Evolutionary conservation across 1,284 basidiomycete genomes (phyloP).

Genomic region (Melampsora medusae): DNA sequence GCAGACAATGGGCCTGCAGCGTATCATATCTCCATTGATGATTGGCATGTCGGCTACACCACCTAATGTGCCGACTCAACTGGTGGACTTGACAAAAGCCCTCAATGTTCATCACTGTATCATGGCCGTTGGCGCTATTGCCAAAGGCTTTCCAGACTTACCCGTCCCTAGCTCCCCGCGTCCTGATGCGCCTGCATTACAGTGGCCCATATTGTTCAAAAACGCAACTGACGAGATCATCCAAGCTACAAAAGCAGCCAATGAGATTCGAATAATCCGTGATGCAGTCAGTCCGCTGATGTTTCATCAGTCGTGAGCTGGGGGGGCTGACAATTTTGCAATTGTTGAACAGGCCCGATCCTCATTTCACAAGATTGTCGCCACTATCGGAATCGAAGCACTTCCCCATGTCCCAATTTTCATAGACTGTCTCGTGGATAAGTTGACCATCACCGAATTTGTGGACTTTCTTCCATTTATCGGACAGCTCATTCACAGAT

Average conservation of each 20-base stretch:
- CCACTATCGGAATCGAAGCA: slow-evolving; percentile 78
- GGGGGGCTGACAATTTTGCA: neutral
- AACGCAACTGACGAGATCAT: slow-evolving; percentile 86
- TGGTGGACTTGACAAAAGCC: slow-evolving; percentile 67
- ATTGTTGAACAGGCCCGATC: slow-evolving; percentile 28
- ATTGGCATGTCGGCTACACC: slow-evolving; percentile 71
- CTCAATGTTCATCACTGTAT: slow-evolving; percentile 91
- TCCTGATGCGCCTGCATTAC: slow-evolving; percentile 68
- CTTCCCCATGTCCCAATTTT: slow-evolving; percentile 68
- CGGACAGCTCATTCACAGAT: slow-evolving; percentile 80
- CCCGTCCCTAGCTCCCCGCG: slow-evolving; percentile 67
- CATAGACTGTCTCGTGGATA: slow-evolving; percentile 81
- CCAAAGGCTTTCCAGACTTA: slow-evolving; percentile 83
- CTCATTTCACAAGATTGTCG: slow-evolving; percentile 81
- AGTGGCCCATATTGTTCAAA: slow-evolving; percentile 75
- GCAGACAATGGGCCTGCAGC: slow-evolving; percentile 53
- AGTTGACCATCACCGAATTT: slow-evolving; percentile 88
- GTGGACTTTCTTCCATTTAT: slow-evolving; percentile 96
- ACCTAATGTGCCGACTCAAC: slow-evolving; percentile 62
- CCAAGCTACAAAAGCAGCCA: slow-evolving; percentile 82
- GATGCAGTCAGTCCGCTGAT: slow-evolving; percentile 71
- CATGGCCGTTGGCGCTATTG: slow-evolving; percentile 88
- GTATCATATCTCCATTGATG: slow-evolving; percentile 77
- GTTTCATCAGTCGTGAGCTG: neutral
- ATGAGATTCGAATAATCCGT: slow-evolving; percentile 78